Base-by-base conservation (phyloP, 805 yeast species). In the Wickerhamomyces xylosicus region DNA sequence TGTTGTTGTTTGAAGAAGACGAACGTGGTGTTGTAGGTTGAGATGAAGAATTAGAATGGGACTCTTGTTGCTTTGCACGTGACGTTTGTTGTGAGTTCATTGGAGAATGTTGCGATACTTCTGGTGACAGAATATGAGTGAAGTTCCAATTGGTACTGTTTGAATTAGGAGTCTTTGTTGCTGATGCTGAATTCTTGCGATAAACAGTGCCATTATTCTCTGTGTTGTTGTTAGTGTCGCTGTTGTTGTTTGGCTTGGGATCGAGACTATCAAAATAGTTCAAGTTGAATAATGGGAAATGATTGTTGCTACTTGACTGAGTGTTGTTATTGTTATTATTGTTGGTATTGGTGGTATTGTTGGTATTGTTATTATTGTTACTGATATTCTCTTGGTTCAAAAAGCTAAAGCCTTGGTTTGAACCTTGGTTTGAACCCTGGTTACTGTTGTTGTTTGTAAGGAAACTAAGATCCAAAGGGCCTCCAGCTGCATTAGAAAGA, bases 251-350 rank as follows among this genome's bases (percentile, higher is more conserved):
- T 33, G 16, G 20, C 28, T 29, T 18, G 44, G 20, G 13, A 29
- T 19, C 15, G 37, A 41, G 16, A 34, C 31, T 29, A 50, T 43
- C 54, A 49, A 46, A 59, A 41, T 45, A 49, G 49, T 35, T 48
- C 36, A 38, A 47, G 40, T 48, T 56, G 41, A 53, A 64, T 41
- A 45, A 42, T 32, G 58, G 51, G 45, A 49, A 47, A 38, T 47
- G 47, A 9, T 42, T 37, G 5, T 40, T 33, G 32, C 44, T 47
- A 5, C 47, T 38, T 0, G 49, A 40, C 34, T 25, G 2, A 42
- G 31, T 7, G 20, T 28, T 19, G 40, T 36, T 17, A 39, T 40
- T 8, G 43, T 32, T 21, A 19, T 36, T 25, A 25, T 22, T 34
- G 14, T 28, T 37, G 6, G 36, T 21, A 20, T 31, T 33, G 19